Evolutionary conservation across 495 filamentous ascomycete species (phyloP), one percentile per base, ranked within the genome.

Genomic region (Pyrenula massariospora): DNA sequence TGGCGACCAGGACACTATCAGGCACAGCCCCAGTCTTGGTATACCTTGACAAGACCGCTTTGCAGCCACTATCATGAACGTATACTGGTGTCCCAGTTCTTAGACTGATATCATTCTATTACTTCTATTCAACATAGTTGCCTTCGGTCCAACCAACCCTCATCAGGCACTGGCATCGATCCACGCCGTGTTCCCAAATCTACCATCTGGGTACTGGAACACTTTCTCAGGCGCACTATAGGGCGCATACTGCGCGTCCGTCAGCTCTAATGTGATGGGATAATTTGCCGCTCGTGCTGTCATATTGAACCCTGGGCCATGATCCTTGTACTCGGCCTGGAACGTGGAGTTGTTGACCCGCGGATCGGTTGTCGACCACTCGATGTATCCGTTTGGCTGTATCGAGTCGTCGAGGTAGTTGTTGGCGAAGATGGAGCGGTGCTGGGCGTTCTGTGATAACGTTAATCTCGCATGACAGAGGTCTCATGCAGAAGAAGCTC

Each of bases 261-360:
- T 66, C 59, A 84, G 31, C 31, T 42, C 59, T 42, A 78, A 63
- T 8, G 68, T 70, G 10, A 72, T 73, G 49, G 78, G 68, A 52
- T 69, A 70, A 0, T 68, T 69, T 1, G 61, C 67, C 19, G 60
- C 54, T 22, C 81, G 65, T 0, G 68, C 80, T 0, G 74, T 76
- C 12, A 53, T 59, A 60, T 82, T 78, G 63, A 77, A 82, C 0
- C 81, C 81, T 0, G 78, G 77, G 11, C 81, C 81, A 58, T 64
- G 77, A 48, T 68, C 66, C 51, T 67, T 52, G 62, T 78, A 83
- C 64, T 83, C 80, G 5, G 80, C 80, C 74, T 78, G 75, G 19
- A 79, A 55, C 19, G 80, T 84, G 49, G 62, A 63, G 23, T 70
- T 71, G 20, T 63, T 63, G 47, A 75, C 70, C 22, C 77, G 60